These are phyloP conservation scores for Trichoderma hamatum DNA, from an alignment of 2,329 filamentous ascomycete species.

Conservation along the genomic window DNA sequence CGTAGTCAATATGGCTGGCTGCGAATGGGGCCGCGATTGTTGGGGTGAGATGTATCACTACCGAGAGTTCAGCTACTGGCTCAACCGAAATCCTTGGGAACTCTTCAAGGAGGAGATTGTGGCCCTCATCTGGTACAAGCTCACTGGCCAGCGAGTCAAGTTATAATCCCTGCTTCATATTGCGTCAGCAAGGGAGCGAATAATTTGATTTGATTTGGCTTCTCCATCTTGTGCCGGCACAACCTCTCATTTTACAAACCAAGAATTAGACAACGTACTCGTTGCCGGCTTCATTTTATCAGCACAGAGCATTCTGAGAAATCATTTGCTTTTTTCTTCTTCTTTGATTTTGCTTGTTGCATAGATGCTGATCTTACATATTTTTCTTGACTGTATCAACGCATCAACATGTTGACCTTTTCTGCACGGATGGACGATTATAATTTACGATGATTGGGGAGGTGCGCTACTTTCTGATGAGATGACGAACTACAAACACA, in stretches of 20 bases:
- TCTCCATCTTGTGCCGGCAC: conserved; percentile 13
- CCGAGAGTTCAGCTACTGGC: conserved; percentile 84
- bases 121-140: conserved; percentile 63
- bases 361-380: conserved; percentile 23
- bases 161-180: conserved; percentile 42
- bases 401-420: background rate
- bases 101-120: conserved; percentile 68
- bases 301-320: conserved; percentile 25
- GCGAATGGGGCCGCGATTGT: conserved; percentile 94
- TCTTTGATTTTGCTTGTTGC: conserved; percentile 27
- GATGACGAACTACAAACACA: conserved; percentile 24
- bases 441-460: conserved; percentile 19
- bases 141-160: conserved; percentile 64
- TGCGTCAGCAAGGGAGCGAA: background rate
- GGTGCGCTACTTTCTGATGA: conserved; percentile 21
- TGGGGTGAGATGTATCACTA: conserved; percentile 98
- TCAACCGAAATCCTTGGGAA: conserved; percentile 85
- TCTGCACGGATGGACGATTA: conserved; percentile 23
- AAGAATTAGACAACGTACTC: background rate
- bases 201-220: background rate
- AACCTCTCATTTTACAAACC: background rate
- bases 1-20: conserved; percentile 97
- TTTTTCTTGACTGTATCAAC: conserved; percentile 25
- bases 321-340: conserved; percentile 18
- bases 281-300: conserved; percentile 7